Conservation (phyloP, 2,329 filamentous ascomycete genomes). For the Diplodia intermedia region DNA sequence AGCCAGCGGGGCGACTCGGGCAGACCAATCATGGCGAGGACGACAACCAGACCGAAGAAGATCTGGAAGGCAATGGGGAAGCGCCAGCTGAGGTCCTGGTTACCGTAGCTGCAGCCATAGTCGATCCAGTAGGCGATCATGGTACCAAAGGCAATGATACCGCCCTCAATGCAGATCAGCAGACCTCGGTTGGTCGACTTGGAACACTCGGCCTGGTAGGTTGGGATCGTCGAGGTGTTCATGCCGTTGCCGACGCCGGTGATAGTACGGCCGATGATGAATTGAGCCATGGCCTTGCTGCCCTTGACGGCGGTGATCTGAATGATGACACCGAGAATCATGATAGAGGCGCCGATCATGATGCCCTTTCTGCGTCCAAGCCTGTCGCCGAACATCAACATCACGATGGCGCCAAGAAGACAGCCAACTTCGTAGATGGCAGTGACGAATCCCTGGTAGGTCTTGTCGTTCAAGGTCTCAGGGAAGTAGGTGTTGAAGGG, state of each 20-base stretch:
- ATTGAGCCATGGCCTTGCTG: constrained; percentile 53
- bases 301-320: constrained; percentile 47
- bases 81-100: constrained; percentile 52
- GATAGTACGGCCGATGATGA: constrained; percentile 60
- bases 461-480: constrained; percentile 50
- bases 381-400: constrained; percentile 49
- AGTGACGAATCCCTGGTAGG: constrained; percentile 60
- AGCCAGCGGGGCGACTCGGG: constrained; percentile 69
- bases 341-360: constrained; percentile 51
- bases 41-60: constrained; percentile 56
- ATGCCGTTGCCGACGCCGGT: constrained; percentile 64
- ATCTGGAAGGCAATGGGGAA: constrained; percentile 63
- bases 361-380: constrained; percentile 54
- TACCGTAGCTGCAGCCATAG: constrained; percentile 45
- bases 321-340: constrained; percentile 54
- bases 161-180: constrained; percentile 66
- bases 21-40: constrained; percentile 53
- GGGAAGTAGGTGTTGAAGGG: constrained; percentile 49
- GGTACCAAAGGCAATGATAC: constrained; percentile 59
- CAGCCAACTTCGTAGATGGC: constrained; percentile 61
- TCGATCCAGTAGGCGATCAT: constrained; percentile 59
- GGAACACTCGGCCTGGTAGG: constrained; percentile 62
- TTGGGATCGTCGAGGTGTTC: constrained; percentile 62
- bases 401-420: constrained; percentile 50
- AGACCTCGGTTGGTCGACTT: constrained; percentile 65